Evolutionary conservation across 2,329 filamentous ascomycete species (phyloP), one percentile per base, ranked within the genome.

Genomic region (Calonectria pseudoreteaudii): DNA sequence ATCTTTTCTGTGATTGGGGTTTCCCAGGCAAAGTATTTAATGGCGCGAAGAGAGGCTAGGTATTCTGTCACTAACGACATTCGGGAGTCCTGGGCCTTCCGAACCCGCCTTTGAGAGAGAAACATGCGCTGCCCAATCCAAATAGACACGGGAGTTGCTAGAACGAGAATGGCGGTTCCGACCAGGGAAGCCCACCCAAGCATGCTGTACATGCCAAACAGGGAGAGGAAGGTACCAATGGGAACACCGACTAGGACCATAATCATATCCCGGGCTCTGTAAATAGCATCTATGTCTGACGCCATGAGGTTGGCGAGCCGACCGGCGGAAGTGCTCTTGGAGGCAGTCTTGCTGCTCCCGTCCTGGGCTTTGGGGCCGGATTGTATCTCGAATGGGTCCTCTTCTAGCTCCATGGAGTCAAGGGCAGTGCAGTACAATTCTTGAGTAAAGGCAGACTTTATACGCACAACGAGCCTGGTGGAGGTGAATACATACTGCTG

Each of bases 11-110:
- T 86, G 74, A 90, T 87, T 38, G 88, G 86, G 23, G 86, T 85
- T 78, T 92, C 90, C 90, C 90, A 92, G 2, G 88, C 88, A 80
- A 92, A 91, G 76, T 91, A 91, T 78, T 92, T 92, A 81, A 92
- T 87, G 20, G 88, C 89, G 14, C 88, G 86, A 70, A 92, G 91
- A 10, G 90, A 90, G 31, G 86, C 83, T 31, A 92, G 84, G 76
- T 91, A 91, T 77, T 92, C 90, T 1, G 89, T 88, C 23, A 91
- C 87, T 26, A 90, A 86, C 1, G 90, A 91, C 68, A 92, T 89
- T 31, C 90, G 88, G 20, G 86, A 85, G 78, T 92, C 90, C 62
- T 91, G 90, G 28, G 89, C 88, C 69, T 86, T 86, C 74, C 89
- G 88, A 62, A 90, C 88, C n/a, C 86, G 84, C 50, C 86, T 86